Base-by-base conservation (phyloP, 176 grass and related monocot species). In the Chrysopogon serrulatus region DNA sequence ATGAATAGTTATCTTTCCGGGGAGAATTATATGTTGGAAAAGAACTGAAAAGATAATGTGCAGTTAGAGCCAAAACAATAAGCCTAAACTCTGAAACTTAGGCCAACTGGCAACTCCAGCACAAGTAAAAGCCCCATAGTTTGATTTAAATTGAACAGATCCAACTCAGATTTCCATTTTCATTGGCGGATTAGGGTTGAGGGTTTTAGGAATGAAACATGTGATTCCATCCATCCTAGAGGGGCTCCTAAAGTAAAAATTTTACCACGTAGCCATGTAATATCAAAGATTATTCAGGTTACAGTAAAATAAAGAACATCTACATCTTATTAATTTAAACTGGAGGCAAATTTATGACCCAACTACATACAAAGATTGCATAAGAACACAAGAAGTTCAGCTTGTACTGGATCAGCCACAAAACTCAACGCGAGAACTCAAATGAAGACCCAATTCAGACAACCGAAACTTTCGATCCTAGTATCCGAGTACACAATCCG, bases 1-100 rank as follows among this genome's bases (percentile, higher is more conserved):
- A 73, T 78, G 17, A 19, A 75, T 48, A 78, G 16, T n/a, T 60
- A 28, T 85, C 8, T 83, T 90, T 34, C 47, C n/a, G n/a, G n/a
- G n/a, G n/a, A n/a, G n/a, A n/a, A n/a, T n/a, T n/a, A n/a, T n/a
- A 80, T 68, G 34, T 71, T 62, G 53, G 21, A 56, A 48, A 86
- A 44, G 68, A 82, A 43, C 81, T 82, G 82, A 75, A 86, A 83
- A 79, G 17, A 26, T 65, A 90, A 65, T 3, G 26, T 71, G 63
- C 36, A 19, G 48, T 70, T 37, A 74, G 32, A 64, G 44, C 8
- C 41, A 48, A 61, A 78, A 61, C 3, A 1, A 19, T 19, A 68
- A n/a, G n/a, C 14, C 30, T 53, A 45, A 37, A 84, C 35, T 66
- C 30, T 66, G 43, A 37, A 84, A 53, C 60, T 51, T 66, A 6